Base-by-base conservation (phyloP, 2,329 filamentous ascomycete genomes). In the Dactylellina parvicollis region DNA sequence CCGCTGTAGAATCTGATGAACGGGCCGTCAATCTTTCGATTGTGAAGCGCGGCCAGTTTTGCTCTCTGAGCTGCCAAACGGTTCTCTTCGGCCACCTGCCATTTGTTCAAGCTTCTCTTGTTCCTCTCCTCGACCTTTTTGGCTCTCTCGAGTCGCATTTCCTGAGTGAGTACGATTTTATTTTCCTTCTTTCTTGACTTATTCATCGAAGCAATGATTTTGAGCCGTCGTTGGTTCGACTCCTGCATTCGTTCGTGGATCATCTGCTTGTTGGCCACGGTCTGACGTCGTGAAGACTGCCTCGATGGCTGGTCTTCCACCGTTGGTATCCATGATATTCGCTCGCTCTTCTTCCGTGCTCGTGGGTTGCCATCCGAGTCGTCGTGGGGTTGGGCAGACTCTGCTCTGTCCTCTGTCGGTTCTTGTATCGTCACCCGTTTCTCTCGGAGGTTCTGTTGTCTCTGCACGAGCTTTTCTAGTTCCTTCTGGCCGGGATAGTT, bases 1-100 rank as follows among this genome's bases (percentile, higher is more conserved):
- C 94, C 95, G 80, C 93, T 98, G 90, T 93, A 97, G 80, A 91
- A 94, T 1, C 91, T 92, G 42, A 97, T 89, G 9, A 97, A 92
- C 0, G 95, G 92, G 0, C 95, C 95, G 60, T 94, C 89, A 7
- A 98, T 85, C 55, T 90, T 92, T 52, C 93, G 88, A 79, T 92
- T 92, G 78, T 96, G 91, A 77, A 98, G 83, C 12, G 94, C 95
- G 38, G 94, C 92, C 50, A 98, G 84, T 81, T 90, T 94, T 40
- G 89, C 90, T 75, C 88, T 86, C 74, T 94, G 86, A 79, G 96
- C 91, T 77, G 94, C 92, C 76, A 93, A 90, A 69, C 94, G 88
- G 79, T 90, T 88, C 81, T 92, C 92, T 82, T 99, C 95, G 4
- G 92, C 91, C 80, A 92, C 90, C 80, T 98, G 93, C 93, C 94